Evolutionary conservation across 2,329 filamentous ascomycete species (phyloP).

Genomic region (Fusarium citri): DNA sequence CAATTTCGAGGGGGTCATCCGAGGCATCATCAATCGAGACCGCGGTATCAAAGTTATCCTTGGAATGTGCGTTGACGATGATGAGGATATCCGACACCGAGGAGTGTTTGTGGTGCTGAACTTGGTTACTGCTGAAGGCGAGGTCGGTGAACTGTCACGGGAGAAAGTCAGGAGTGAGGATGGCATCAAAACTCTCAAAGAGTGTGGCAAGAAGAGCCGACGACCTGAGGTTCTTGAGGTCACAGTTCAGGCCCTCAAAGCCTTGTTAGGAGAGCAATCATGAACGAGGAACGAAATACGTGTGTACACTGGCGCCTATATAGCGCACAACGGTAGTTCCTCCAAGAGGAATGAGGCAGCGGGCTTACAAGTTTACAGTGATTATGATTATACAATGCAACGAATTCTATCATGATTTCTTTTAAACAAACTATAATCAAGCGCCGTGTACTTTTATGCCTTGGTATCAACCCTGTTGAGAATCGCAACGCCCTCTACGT

Average conservation of each 20-base stretch:
- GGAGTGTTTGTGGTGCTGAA: conserved; percentile 83
- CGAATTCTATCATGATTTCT: conserved; percentile 23
- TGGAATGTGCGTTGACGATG: conserved; percentile 79
- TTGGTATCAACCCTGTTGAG: conserved; percentile 64
- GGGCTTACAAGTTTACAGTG: conserved; percentile 29
- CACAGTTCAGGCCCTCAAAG: conserved; percentile 79
- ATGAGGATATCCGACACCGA: conserved; percentile 75
- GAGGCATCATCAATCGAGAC: conserved; percentile 75
- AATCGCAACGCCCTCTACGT: conserved; percentile 76
- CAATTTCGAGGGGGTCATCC: conserved; percentile 78
- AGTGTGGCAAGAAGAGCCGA: conserved; percentile 75
- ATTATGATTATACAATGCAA: conserved; percentile 35
- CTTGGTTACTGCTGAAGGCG: conserved; percentile 74
- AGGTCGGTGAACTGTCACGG: conserved; percentile 70
- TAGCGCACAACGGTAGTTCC: conserved; percentile 7
- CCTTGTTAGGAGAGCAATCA: conserved; percentile 62
- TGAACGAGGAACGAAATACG: conserved; percentile 11
- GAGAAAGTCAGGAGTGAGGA: conserved; percentile 70
- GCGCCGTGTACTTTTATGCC: conserved; percentile 28
- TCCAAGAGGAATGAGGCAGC: conserved; percentile 16
- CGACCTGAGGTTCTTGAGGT: conserved; percentile 77
- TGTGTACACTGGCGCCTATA: conserved; percentile 11
- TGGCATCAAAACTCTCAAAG: conserved; percentile 76
- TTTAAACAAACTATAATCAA: conserved; percentile 16
- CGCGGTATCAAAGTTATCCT: conserved; percentile 82